Percentiles rank a stretch among this genome's conserved stretches.
Evolutionary conservation across 2,329 filamentous ascomycete genomes (phyloP).

Genomic region (Exserohilum turcica): DNA sequence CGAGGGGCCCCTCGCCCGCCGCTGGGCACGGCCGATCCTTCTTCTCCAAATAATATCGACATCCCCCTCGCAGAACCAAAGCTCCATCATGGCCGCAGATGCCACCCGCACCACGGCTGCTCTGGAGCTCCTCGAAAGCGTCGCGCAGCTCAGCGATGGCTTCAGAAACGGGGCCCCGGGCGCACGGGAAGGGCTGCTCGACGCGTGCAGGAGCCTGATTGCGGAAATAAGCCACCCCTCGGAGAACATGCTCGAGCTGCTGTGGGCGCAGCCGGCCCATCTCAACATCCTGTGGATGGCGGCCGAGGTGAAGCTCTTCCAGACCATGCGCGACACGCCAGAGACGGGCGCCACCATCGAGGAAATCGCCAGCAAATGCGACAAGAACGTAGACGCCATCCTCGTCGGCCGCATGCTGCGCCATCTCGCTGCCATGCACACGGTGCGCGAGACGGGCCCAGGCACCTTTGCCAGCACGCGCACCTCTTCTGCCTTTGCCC

Average conservation of each 20-base stretch:
- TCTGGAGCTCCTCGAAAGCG: constrained; percentile 27
- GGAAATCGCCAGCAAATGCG: constrained; percentile 23
- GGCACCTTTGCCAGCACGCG: constrained; percentile 26
- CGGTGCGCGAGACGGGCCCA: constrained; percentile 23
- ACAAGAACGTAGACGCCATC: constrained; percentile 20
- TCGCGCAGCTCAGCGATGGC: constrained; percentile 22
- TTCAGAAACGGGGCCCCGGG: constrained; percentile 22
- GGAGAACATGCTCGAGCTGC: constrained; percentile 25
- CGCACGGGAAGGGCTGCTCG: constrained; percentile 27
- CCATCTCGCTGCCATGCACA: constrained; percentile 35
- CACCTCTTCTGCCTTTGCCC: constrained; percentile 21
- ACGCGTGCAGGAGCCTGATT: constrained; percentile 29
- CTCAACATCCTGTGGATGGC: constrained; percentile 26
- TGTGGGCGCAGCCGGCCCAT: constrained; percentile 34
- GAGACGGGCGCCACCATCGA: constrained; percentile 13
- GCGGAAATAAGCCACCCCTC: constrained; percentile 31
- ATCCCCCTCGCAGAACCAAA: not conserved
- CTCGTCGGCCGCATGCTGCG: constrained; percentile 35
- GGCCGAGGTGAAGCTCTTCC: constrained; percentile 30
- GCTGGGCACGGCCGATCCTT: not conserved
- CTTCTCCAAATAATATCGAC: not conserved
- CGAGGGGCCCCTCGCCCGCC: not conserved
- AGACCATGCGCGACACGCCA: constrained; percentile 21
- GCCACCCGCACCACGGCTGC: constrained; percentile 6
- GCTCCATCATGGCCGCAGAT: constrained; percentile 5